Base-by-base conservation (phyloP, 371 early-diverging fungal genomes). In the Mortierella sp. region DNA sequence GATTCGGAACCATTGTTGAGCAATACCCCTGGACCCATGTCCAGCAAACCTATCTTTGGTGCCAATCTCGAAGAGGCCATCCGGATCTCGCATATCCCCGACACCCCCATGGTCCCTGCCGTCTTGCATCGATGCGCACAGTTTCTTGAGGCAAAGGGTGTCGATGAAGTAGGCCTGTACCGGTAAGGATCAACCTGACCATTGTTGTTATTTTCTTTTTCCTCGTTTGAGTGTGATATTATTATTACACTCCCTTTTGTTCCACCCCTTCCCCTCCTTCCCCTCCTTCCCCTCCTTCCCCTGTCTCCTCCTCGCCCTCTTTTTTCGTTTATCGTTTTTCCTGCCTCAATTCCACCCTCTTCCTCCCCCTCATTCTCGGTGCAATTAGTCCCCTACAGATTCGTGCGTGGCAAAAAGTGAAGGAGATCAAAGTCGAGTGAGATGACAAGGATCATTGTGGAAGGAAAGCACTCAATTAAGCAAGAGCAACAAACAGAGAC, bases 161-260 rank as follows among this genome's bases (percentile, higher is more conserved):
- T 83, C 10, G 76, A 83, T 31, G 84, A 83, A 64, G 84, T 79
- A 50, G 84, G 84, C 4, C 64, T 83, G 24, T 83, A 83, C 64
- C 84, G 84, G 84, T 83, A 83, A 72, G 79, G n/a, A 8, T 48
- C 39, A 26, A 0, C 8, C 41, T 34, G 11, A 24, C 7, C 43
- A n/a, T 50, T 64, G 31, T 55, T 65, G 19, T 76, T 16, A 9
- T 29, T 61, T 58, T 29, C 53, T 24, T 50, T 26, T 0, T 50
- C 52, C 11, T 53, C 37, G 61, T 34, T 19, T 31, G 19, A n/a
- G n/a, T n/a, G n/a, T n/a, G n/a, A n/a, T n/a, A n/a, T n/a, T n/a
- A n/a, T n/a, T n/a, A n/a, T n/a, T 39, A 61, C 48, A 48, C 48
- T 31, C 13, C 29, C n/a, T n/a, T n/a, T n/a, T n/a, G n/a, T n/a